Conservation (phyloP, 192 early-diverging fungal genomes). For the Phlyctochytrium arcticum region DNA sequence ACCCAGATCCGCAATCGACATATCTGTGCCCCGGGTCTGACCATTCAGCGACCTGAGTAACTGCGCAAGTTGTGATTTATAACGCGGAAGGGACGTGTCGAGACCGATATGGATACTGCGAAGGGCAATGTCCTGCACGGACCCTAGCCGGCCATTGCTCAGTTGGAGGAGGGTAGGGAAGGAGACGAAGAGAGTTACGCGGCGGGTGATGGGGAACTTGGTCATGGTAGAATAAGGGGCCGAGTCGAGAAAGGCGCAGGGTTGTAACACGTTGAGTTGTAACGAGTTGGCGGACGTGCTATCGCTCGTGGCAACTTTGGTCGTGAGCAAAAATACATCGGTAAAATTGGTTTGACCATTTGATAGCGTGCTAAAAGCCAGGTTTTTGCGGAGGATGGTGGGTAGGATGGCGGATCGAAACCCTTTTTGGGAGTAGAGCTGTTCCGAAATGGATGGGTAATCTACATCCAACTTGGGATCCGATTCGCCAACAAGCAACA, state of each 20-base stretch:
- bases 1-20: neutral
- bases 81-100: neutral
- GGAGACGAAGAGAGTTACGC: constrained; percentile 18
- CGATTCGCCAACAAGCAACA: neutral
- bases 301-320: neutral
- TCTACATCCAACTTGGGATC: neutral
- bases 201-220: constrained; percentile 4
- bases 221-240: constrained; percentile 15
- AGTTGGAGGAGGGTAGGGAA: constrained; percentile 24
- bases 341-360: constrained; percentile 9
- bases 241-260: constrained; percentile 11
- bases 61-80: neutral
- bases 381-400: constrained; percentile 3
- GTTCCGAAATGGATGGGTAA: constrained; percentile 16
- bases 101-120: constrained; percentile 11
- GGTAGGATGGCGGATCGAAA: constrained; percentile 14
- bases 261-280: constrained; percentile 6
- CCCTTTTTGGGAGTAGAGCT: constrained; percentile 24
- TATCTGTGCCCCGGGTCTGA: neutral
- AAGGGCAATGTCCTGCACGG: constrained; percentile 16
- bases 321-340: constrained; percentile 2
- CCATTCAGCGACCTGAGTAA: constrained; percentile 1
- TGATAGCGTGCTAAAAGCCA: neutral
- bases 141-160: constrained; percentile 1
- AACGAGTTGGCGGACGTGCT: neutral